Evolutionary conservation across 805 yeast species (phyloP).

Genomic region (Metschnikowia corniflorae): DNA sequence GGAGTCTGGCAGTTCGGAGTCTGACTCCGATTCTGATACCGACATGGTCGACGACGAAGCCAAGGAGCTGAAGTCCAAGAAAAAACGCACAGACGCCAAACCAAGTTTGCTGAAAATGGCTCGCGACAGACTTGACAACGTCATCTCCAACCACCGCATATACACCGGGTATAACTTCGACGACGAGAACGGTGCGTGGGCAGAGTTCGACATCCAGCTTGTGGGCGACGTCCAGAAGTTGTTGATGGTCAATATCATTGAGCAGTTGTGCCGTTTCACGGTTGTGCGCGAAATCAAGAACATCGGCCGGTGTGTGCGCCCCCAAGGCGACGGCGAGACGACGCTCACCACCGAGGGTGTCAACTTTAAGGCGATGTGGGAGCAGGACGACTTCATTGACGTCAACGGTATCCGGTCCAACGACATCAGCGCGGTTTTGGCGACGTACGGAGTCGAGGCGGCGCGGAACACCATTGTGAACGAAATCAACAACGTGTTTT

Average conservation of each 20-base stretch:
- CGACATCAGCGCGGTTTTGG: conserved; percentile 86
- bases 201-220: conserved; percentile 81
- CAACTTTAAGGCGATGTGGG: conserved; percentile 97
- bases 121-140: conserved; percentile 80
- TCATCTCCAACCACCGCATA: conserved; percentile 67
- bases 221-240: conserved; percentile 86
- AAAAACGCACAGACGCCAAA: no score
- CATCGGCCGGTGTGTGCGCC: conserved; percentile 91
- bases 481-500: conserved; percentile 93
- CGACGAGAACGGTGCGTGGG: conserved; percentile 86
- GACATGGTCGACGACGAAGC: conserved; percentile 13
- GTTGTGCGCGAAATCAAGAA: conserved; percentile 90
- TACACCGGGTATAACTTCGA: conserved; percentile 85
- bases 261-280: conserved; percentile 81
- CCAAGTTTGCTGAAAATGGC: conserved; percentile 58
- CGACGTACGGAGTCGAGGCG: conserved; percentile 96
- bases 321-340: conserved; percentile 46
- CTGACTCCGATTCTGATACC: conserved; percentile 10
- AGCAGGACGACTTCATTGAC: conserved; percentile 86
- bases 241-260: conserved; percentile 95
- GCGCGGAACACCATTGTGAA: conserved; percentile 96
- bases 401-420: conserved; percentile 88
- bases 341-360: conserved; percentile 97
- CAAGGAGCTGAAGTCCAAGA: conserved; percentile 16
- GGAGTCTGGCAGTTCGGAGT: no score